Evolutionary conservation across 1,139 yeast genomes (phyloP).

Genomic region (Yamadazyma dendronema): DNA sequence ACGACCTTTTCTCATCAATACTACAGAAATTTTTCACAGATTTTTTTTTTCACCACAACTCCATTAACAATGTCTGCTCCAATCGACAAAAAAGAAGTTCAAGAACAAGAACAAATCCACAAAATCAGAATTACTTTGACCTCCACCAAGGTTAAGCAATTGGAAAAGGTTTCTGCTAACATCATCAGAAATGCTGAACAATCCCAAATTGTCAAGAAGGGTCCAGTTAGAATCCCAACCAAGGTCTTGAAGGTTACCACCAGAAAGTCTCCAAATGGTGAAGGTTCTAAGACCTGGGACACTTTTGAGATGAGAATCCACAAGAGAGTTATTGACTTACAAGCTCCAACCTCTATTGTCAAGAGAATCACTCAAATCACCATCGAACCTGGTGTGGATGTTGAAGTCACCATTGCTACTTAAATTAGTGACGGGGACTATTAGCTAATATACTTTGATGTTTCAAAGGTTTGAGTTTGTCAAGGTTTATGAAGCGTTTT

Average conservation of each 20-base stretch:
- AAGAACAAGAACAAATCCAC: slow-evolving; percentile 82
- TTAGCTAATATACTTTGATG: neutral
- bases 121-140: slow-evolving; percentile 99
- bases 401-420: slow-evolving; percentile 43
- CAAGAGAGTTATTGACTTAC: slow-evolving; percentile 99
- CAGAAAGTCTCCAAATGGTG: slow-evolving; percentile 99
- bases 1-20: slow-evolving; percentile 1
- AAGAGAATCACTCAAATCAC: slow-evolving; percentile 94
- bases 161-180: slow-evolving; percentile 89
- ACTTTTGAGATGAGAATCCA: slow-evolving; percentile 99
- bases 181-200: slow-evolving; percentile 85
- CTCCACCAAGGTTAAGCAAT: slow-evolving; percentile 98
- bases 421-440: slow-evolving; percentile 15
- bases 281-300: slow-evolving; percentile 99
- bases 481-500: neutral
- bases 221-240: slow-evolving; percentile 99
- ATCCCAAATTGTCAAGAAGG: slow-evolving; percentile 84
- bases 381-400: slow-evolving; percentile 59
- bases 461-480: neutral
- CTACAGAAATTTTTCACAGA: slow-evolving; percentile 14
- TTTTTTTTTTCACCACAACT: slow-evolving; percentile 8
- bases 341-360: slow-evolving; percentile 93
- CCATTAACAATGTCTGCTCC: slow-evolving; percentile 69
- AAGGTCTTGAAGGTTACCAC: slow-evolving; percentile 97
- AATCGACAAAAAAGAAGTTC: slow-evolving; percentile 76